Evolutionary conservation across 192 early-diverging fungal genomes (phyloP).

Genomic region (Rhizoclosmatium globosum): DNA sequence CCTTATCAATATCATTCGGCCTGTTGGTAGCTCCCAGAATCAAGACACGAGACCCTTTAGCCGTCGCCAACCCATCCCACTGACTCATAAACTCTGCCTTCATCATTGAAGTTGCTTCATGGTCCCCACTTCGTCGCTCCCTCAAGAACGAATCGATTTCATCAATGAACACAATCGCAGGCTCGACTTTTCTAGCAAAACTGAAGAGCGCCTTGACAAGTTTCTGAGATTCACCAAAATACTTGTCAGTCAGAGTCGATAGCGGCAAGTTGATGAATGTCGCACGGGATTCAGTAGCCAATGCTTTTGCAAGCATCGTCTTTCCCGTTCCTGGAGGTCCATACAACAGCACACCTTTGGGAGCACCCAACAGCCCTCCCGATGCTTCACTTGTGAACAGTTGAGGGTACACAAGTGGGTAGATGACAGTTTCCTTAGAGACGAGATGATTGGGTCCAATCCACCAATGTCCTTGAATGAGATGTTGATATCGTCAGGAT

Average conservation of each 20-base stretch:
- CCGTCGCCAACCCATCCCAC: slow-evolving; percentile 92
- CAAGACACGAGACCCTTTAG: slow-evolving; percentile 55
- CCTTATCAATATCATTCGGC: slow-evolving; percentile 97
- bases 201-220: slow-evolving; percentile 88
- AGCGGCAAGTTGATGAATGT: slow-evolving; percentile 98
- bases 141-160: slow-evolving; percentile 98
- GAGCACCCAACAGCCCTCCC: slow-evolving; percentile 88
- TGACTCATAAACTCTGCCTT: slow-evolving; percentile 99
- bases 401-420: slow-evolving; percentile 92
- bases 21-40: slow-evolving; percentile 96
- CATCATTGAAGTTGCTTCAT: slow-evolving; percentile 98
- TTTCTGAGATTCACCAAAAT: slow-evolving; percentile 51
- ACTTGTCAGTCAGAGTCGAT: slow-evolving; percentile 85
- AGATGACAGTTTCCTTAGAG: slow-evolving; percentile 96
- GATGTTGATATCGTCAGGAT: slow-evolving; percentile 89
- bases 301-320: slow-evolving; percentile 98
- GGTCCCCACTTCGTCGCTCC: slow-evolving; percentile 87
- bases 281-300: slow-evolving; percentile 96
- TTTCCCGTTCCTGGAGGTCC: slow-evolving; percentile 97
- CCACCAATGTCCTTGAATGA: slow-evolving; percentile 92
- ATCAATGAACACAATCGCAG: slow-evolving; percentile 98
- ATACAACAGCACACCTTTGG: slow-evolving; percentile 95
- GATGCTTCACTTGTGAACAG: slow-evolving; percentile 77
- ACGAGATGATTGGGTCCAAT: slow-evolving; percentile 89
- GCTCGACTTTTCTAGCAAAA: slow-evolving; percentile 92